These are phyloP conservation scores for Aureobasidium sp. DNA, from an alignment of 2,329 filamentous ascomycete species.

Conservation along the genomic window DNA sequence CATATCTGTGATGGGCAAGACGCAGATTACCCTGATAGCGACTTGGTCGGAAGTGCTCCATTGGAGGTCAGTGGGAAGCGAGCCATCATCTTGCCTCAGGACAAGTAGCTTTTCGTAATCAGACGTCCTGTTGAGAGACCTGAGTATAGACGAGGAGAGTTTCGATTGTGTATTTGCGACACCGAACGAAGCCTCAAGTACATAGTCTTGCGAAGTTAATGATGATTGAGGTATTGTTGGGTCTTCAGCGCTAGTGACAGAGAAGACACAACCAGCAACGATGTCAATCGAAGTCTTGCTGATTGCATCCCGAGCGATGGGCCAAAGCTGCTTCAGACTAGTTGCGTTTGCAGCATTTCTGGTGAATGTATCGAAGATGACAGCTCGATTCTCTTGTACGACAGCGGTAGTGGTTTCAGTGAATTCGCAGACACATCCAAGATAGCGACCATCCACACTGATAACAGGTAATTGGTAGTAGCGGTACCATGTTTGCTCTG, in stretches of 20 bases:
- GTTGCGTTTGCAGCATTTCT: neutral
- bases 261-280: neutral
- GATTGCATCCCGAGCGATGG: neutral
- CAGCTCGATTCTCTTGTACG: neutral
- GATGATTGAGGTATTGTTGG: neutral
- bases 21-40: neutral
- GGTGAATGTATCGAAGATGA: neutral
- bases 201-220: constrained; percentile 2
- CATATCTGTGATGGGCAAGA: constrained; percentile 17
- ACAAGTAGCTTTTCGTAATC: neutral
- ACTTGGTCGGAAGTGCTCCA: neutral
- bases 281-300: neutral
- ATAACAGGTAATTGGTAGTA: constrained; percentile 22
- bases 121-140: neutral
- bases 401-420: neutral
- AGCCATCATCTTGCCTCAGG: neutral
- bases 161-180: neutral
- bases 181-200: neutral
- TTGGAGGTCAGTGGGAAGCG: constrained; percentile 6
- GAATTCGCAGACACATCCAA: constrained; percentile 13
- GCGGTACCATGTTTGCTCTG: constrained; percentile 24
- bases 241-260: neutral
- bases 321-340: neutral
- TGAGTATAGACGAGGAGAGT: neutral
- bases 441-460: constrained; percentile 9